A percentile compares a stretch with the other conserved stretches of the same genome.
phyloP scores from a whole-genome alignment of 441 rosid genomes.

The Jatropha podagrica region DNA sequence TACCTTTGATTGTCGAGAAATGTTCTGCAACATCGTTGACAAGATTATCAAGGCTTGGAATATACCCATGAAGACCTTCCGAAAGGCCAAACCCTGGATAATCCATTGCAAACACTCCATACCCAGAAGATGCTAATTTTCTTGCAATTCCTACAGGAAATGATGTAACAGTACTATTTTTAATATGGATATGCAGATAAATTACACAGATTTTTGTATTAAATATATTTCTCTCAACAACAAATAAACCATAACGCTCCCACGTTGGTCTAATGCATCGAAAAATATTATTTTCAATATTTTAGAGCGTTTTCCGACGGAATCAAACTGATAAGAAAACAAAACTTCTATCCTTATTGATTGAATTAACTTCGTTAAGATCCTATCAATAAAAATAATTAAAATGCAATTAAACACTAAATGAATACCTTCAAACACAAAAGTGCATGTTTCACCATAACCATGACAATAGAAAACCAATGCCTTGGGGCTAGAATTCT shows the following conservation, averaged over 20 bases:
- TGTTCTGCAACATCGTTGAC: conserved; percentile 73
- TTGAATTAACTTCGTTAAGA: no score
- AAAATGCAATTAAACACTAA: background rate
- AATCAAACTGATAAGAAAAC: no score
- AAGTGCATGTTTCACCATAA: conserved; percentile 91
- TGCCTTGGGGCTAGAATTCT: conserved; percentile 45
- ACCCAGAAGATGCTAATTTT: conserved; percentile 69
- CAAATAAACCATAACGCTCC: no score
- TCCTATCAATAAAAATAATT: no score
- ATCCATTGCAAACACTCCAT: conserved; percentile 90
- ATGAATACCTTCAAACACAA: conserved; percentile 70
- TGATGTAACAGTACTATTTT: no score
- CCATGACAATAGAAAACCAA: conserved; percentile 87
- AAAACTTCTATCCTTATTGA: no score
- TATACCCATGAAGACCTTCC: conserved; percentile 73
- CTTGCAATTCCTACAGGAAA: conserved; percentile 63
- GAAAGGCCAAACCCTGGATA: conserved; percentile 95
- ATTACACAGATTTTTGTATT: no score
- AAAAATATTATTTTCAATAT: no score
- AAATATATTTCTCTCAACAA: no score
- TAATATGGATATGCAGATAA: background rate
- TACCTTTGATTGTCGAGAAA: conserved; percentile 68
- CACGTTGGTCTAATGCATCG: no score
- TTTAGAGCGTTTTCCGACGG: no score
- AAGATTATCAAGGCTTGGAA: conserved; percentile 63